These are phyloP conservation scores for Sphagnum tenellum DNA, from an alignment of 225 moss, liverwort and hornwort species.

Conservation along the genomic window DNA sequence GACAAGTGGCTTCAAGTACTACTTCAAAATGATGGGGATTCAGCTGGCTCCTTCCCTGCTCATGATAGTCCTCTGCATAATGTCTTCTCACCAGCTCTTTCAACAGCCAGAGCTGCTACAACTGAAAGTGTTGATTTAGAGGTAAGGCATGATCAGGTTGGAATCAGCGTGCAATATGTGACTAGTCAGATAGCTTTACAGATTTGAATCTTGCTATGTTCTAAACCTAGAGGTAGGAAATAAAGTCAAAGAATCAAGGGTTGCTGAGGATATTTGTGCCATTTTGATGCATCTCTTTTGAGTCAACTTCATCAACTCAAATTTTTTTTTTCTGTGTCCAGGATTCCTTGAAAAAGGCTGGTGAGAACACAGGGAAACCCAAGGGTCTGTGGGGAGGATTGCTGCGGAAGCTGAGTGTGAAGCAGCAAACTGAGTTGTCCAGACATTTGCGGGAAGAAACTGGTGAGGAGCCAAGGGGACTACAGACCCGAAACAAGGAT, in stretches of 20 bases:
- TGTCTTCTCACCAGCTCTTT: constrained; percentile 45
- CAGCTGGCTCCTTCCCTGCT: constrained; percentile 20
- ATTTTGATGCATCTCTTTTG: too few relatives aligned
- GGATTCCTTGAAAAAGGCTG: background rate
- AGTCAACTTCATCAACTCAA: too few relatives aligned
- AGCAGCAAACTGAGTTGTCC: constrained; percentile 1
- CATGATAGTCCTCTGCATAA: constrained; percentile 26
- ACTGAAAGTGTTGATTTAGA: constrained; percentile 50
- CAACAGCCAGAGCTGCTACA: constrained; percentile 52
- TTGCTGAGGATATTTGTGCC: background rate
- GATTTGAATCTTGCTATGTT: background rate
- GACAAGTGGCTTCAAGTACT: constrained; percentile 70
- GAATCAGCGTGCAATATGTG: too few relatives aligned
- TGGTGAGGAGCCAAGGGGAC: background rate
- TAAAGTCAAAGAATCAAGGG: too few relatives aligned
- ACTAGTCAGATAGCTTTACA: too few relatives aligned
- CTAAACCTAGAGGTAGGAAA: background rate
- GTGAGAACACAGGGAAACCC: background rate
- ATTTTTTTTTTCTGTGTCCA: too few relatives aligned
- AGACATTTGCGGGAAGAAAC: constrained; percentile 6
- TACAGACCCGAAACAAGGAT: background rate
- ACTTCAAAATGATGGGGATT: constrained; percentile 43
- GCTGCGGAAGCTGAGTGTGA: background rate
- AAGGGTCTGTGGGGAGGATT: background rate
- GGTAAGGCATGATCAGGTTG: constrained; percentile 33